phyloP scores from a whole-genome alignment of 176 grass and related monocot genomes.

The Miscanthus lutarioriparius region DNA sequence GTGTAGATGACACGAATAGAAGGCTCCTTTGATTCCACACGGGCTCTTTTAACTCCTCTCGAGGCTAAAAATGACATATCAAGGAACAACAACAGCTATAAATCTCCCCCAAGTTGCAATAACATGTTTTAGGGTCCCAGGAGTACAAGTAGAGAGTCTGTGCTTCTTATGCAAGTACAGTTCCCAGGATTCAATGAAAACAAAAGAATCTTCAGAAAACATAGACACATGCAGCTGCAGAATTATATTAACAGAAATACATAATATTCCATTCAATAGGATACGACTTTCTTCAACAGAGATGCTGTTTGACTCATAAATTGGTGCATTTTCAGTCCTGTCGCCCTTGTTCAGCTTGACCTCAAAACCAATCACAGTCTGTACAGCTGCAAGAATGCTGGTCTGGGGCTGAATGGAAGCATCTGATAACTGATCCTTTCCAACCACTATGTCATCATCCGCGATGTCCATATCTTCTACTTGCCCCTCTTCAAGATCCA shows the following conservation, averaged over 20 bases:
- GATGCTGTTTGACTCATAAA: slow-evolving; percentile 24
- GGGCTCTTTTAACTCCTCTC: slow-evolving; percentile 82
- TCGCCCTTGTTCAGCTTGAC: slow-evolving; percentile 12
- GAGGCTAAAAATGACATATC: slow-evolving; percentile 57
- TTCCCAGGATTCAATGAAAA: background rate
- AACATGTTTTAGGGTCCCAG: background rate
- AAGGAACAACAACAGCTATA: slow-evolving; percentile 56
- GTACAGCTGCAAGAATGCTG: slow-evolving; percentile 34
- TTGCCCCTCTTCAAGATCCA: slow-evolving; percentile 51
- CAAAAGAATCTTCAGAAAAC: slow-evolving; percentile 1
- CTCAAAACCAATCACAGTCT: slow-evolving; percentile 20
- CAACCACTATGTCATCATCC: slow-evolving; percentile 50
- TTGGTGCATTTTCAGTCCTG: background rate
- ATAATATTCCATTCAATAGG: slow-evolving; percentile 45
- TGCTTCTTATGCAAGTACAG: slow-evolving; percentile 4
- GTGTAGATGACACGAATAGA: slow-evolving; percentile 66
- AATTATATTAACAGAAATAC: slow-evolving; percentile 24
- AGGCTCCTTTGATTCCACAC: slow-evolving; percentile 53
- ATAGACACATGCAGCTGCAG: background rate
- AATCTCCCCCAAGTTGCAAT: background rate
- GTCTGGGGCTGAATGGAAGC: slow-evolving; percentile 18
- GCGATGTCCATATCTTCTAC: slow-evolving; percentile 84
- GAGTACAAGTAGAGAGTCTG: background rate
- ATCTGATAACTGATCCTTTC: slow-evolving; percentile 42
- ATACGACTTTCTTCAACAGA: slow-evolving; percentile 69